Conservation (phyloP, 176 grass and related monocot species). For the Poa annua region DNA sequence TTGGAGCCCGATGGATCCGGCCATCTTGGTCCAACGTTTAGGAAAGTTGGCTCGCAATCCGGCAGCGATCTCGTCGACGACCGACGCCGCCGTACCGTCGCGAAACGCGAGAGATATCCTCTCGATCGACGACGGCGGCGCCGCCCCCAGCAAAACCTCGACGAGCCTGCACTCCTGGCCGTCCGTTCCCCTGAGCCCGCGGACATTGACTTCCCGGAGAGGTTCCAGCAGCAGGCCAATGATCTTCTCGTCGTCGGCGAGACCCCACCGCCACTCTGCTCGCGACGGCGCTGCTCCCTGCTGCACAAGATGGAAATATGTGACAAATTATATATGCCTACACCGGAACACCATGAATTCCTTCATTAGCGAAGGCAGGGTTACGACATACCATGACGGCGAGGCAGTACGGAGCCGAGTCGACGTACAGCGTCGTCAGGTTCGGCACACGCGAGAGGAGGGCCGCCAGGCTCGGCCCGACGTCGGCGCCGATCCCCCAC, state of each 20-base stretch:
- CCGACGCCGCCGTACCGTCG: not conserved
- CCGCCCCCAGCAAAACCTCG: not conserved
- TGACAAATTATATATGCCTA: not conserved
- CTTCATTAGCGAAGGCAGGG: not conserved
- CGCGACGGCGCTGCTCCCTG: not conserved
- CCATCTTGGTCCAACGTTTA: not conserved
- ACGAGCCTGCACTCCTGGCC: not conserved
- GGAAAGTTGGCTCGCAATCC: not conserved
- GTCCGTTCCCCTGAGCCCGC: not conserved
- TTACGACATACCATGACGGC: not conserved
- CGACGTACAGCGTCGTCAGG: not conserved
- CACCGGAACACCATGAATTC: not conserved
- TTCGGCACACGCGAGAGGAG: not conserved
- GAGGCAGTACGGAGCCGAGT: not conserved
- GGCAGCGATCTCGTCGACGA: not conserved
- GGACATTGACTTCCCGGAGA: not conserved
- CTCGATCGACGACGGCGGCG: not conserved
- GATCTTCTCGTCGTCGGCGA: not conserved
- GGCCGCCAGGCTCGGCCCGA: not conserved
- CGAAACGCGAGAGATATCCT: not conserved
- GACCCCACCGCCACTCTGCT: not conserved
- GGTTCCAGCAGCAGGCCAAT: not conserved
- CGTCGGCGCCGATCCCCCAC: not conserved
- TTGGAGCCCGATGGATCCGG: not conserved
- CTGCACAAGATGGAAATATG: not conserved